Conservation (phyloP, 345 rosid species). For the Brassica cretica region DNA sequence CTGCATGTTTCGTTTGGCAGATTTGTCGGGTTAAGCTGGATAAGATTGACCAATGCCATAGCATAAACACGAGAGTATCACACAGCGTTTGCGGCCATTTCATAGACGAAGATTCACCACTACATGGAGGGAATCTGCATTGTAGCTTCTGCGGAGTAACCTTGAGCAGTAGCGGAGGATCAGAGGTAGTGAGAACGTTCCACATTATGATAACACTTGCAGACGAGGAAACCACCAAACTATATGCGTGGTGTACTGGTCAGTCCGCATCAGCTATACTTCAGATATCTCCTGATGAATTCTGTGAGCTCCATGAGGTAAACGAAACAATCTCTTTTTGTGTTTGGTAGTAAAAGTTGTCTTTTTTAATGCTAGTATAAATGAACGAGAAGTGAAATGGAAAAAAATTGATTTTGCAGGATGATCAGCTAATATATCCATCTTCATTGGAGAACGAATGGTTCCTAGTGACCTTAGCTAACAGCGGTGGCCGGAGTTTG, state of each 20-base stretch:
- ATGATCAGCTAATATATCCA: slow-evolving; percentile 81
- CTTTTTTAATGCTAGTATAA: too few relatives aligned
- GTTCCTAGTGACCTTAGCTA: slow-evolving; percentile 72
- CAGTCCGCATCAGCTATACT: slow-evolving; percentile 86
- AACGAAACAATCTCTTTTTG: slow-evolving; percentile 3
- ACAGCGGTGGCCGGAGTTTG: slow-evolving; percentile 38
- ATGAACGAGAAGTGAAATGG: too few relatives aligned
- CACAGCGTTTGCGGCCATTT: slow-evolving; percentile 73
- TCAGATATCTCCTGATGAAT: slow-evolving; percentile 85
- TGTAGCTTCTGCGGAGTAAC: slow-evolving; percentile 69
- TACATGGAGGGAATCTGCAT: slow-evolving; percentile 35
- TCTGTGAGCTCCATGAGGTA: slow-evolving; percentile 85
- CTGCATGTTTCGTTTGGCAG: slow-evolving; percentile 40
- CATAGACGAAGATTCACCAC: slow-evolving; percentile 42
- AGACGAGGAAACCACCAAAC: slow-evolving; percentile 54
- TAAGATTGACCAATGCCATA: slow-evolving; percentile 62
- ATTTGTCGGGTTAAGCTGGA: slow-evolving; percentile 71
- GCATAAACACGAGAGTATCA: slow-evolving; percentile 54
- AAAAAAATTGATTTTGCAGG: slow-evolving; percentile 47
- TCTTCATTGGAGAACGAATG: slow-evolving; percentile 72
- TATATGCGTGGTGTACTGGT: slow-evolving; percentile 75
- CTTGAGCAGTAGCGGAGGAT: slow-evolving; percentile 33
- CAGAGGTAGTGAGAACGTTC: slow-evolving; percentile 62
- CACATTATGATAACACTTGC: slow-evolving; percentile 69
- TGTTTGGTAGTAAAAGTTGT: not conserved